Evolutionary conservation across 2,329 filamentous ascomycete genomes (phyloP).

Genomic region (Fusarium sp.): DNA sequence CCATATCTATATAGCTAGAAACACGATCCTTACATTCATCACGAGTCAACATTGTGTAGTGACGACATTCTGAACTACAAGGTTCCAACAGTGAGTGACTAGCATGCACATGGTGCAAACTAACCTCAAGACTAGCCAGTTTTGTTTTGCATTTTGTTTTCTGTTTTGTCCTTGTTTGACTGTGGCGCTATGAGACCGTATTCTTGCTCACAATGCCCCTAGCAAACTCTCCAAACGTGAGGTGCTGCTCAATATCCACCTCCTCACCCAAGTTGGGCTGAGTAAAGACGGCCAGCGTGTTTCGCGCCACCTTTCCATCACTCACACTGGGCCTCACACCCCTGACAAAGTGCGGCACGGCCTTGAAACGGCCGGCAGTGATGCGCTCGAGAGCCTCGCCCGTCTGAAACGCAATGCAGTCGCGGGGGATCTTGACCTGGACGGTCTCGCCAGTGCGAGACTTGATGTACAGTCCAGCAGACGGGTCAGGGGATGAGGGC

Average conservation of each 20-base stretch:
- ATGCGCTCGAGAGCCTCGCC: constrained; percentile 92
- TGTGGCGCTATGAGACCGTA: constrained; percentile 56
- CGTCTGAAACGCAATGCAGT: constrained; percentile 96
- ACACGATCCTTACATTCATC: background rate
- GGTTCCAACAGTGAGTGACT: background rate
- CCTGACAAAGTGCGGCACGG: constrained; percentile 94
- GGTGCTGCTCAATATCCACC: constrained; percentile 74
- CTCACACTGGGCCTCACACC: constrained; percentile 71
- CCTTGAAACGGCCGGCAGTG: constrained; percentile 89
- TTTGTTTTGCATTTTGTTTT: background rate
- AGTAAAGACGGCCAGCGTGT: constrained; percentile 96
- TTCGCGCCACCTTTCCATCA: constrained; percentile 72
- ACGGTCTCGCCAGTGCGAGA: constrained; percentile 83
- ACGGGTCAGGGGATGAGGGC: constrained; percentile 79
- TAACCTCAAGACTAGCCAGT: background rate
- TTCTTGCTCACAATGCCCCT: constrained; percentile 69
- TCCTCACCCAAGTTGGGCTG: constrained; percentile 90
- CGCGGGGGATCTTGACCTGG: constrained; percentile 91
- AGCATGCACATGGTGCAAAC: background rate
- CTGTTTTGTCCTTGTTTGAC: background rate
- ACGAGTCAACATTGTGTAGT: background rate
- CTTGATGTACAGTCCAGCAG: constrained; percentile 92
- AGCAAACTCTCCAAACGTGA: constrained; percentile 82
- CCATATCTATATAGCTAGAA: background rate
- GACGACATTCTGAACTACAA: background rate